Evolutionary conservation across 495 filamentous ascomycete genomes (phyloP), one percentile per base, ranked within the genome.

Genomic region (Apodospora peruviana): DNA sequence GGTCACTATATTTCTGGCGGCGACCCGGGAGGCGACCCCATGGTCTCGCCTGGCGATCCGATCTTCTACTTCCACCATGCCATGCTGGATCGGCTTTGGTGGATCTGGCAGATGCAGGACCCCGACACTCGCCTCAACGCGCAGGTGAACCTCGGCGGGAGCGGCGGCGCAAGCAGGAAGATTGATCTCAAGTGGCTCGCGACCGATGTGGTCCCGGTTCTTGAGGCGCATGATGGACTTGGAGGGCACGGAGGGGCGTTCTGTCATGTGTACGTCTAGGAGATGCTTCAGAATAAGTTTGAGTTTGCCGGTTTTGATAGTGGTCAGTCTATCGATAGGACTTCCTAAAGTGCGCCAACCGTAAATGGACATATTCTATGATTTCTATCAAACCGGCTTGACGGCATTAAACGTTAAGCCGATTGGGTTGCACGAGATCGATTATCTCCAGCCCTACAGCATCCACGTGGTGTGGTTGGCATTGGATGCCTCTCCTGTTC

Each of bases 1-100:
- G 83, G 81, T 14, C 84, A 88, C 54, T 81, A 78, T 62, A 63
- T 75, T 32, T 74, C 78, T 53, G 82, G 70, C 19, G 81, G 77
- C 20, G 81, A 84, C 75, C 60, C 77, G 0, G 75, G 73, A 0
- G 47, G 52, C 14, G 83, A 85, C 63, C 55, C 79, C 25, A 82
- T 66, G 46, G 68, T 63, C 10, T 79, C 73, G 7, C 78, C 82
- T 5, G 79, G 80, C n/a, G 84, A 87, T 44, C 83, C 84, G 3
- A 72, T 66, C n/a, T 88, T 88, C 67, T 87, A 68, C 59, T 70
- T 82, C 21, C 84, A 87, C 62, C 84, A 87, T 60, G 73, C 64
- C 19, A 74, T 76, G 71, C 68, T 87, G 36, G 84, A 87, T 58
- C 78, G 80, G 4, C 43, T 79, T 2, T 88, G 76, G 72, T 83